Conservation (phyloP, 768 basidiomycete genomes). For the Imleria badia region DNA sequence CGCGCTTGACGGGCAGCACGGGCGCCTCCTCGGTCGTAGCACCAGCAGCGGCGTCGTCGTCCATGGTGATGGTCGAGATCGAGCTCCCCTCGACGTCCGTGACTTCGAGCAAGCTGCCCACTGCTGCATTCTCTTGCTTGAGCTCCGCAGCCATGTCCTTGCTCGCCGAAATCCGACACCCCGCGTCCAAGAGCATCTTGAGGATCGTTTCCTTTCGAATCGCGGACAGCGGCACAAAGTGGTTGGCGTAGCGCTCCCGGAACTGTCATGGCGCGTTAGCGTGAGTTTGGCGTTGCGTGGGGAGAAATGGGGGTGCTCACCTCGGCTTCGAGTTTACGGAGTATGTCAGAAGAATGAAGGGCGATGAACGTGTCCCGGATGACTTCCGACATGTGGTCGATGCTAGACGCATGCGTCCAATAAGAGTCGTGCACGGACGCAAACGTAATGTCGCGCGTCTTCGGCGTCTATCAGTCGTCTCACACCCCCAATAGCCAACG, state of each 20-base stretch:
- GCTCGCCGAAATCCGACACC: constrained; percentile 44
- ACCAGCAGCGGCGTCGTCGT: background rate
- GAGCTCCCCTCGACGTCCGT: constrained; percentile 37
- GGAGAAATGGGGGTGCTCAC: constrained; percentile 39
- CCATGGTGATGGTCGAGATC: constrained; percentile 26
- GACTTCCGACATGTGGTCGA: constrained; percentile 84
- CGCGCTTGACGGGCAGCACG: constrained; percentile 3
- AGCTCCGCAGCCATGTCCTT: constrained; percentile 38
- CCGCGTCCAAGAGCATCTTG: constrained; percentile 44
- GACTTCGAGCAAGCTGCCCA: constrained; percentile 39
- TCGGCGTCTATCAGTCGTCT: constrained; percentile 8
- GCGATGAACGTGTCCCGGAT: constrained; percentile 94
- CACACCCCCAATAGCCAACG: background rate
- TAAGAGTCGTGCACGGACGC: constrained; percentile 99
- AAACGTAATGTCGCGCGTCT: constrained; percentile 79
- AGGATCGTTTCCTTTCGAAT: constrained; percentile 40
- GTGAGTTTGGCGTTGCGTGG: background rate
- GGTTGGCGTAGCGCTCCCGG: constrained; percentile 70
- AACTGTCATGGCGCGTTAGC: constrained; percentile 46
- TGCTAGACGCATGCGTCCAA: constrained; percentile 91
- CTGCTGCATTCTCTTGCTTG: constrained; percentile 10
- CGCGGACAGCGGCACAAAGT: constrained; percentile 58
- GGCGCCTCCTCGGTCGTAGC: constrained; percentile 2
- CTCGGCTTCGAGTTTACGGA: constrained; percentile 71
- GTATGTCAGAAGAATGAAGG: constrained; percentile 85